These are phyloP conservation scores for Fonsecaea multimorphosa DNA, from an alignment of 2,329 filamentous ascomycete species.

Conservation along the genomic window DNA sequence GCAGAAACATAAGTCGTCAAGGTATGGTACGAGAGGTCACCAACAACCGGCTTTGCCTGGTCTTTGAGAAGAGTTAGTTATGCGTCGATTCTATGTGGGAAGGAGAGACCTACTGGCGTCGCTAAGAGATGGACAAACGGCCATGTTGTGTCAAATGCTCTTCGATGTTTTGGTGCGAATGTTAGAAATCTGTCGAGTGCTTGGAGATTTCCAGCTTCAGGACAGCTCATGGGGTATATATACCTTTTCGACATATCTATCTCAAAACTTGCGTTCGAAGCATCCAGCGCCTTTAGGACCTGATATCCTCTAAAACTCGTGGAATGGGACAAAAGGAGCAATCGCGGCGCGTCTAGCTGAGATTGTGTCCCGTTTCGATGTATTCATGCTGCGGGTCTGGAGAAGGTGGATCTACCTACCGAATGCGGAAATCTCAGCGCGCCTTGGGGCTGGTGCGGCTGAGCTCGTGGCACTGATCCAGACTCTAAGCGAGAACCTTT, in stretches of 20 bases:
- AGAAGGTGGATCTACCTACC: neutral
- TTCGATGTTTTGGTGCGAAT: neutral
- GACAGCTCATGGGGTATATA: neutral
- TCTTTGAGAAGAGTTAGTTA: neutral
- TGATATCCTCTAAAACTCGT: neutral
- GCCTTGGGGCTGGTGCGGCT: neutral
- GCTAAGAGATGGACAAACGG: neutral
- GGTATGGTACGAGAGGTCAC: neutral
- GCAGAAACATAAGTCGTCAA: neutral
- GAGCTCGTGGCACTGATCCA: neutral
- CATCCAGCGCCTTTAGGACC: neutral
- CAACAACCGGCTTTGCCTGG: neutral
- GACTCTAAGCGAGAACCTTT: neutral
- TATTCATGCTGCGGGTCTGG: neutral
- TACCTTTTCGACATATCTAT: neutral
- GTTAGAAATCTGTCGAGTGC: neutral
- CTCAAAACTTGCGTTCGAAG: neutral
- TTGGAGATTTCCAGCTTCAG: neutral
- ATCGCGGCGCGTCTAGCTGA: neutral
- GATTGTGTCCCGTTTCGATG: neutral
- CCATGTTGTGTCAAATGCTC: neutral
- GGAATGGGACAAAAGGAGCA: neutral
- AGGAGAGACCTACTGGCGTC: neutral
- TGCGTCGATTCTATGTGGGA: neutral
- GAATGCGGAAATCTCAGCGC: constrained; percentile 1